phyloP scores from a whole-genome alignment of 768 basidiomycete genomes.

The Sarcomyxa edulis region DNA sequence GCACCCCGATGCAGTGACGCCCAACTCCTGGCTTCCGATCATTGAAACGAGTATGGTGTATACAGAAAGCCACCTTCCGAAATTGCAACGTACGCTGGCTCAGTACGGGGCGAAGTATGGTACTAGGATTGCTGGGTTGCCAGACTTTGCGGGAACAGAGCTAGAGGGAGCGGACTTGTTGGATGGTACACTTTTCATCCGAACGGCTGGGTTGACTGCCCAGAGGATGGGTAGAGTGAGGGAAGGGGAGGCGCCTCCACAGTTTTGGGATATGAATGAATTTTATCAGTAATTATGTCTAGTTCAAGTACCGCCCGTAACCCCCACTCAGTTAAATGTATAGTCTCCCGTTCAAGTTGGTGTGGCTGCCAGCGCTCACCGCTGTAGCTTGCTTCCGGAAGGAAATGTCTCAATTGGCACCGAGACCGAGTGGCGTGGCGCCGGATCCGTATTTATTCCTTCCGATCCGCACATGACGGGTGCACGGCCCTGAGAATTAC shows the following conservation, averaged over 20 bases:
- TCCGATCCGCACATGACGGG: too few relatives aligned
- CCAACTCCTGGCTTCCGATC: constrained; percentile 59
- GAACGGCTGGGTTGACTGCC: constrained; percentile 44
- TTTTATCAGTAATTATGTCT: too few relatives aligned
- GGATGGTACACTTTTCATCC: constrained; percentile 57
- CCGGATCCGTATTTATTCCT: too few relatives aligned
- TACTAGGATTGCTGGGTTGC: constrained; percentile 18
- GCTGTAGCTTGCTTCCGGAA: too few relatives aligned
- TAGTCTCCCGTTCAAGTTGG: too few relatives aligned
- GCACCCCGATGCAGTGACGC: constrained; percentile 28
- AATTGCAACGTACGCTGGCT: constrained; percentile 44
- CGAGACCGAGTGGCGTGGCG: too few relatives aligned
- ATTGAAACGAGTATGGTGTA: constrained; percentile 48
- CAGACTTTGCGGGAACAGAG: constrained; percentile 21
- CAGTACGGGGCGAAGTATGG: constrained; percentile 44
- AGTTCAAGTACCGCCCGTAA: too few relatives aligned
- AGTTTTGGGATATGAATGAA: too few relatives aligned
- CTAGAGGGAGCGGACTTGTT: constrained; percentile 38
- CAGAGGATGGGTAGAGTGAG: constrained; percentile 26
- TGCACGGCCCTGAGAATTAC: too few relatives aligned
- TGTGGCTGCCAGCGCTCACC: too few relatives aligned
- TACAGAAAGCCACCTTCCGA: constrained; percentile 49
- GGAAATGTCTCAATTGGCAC: too few relatives aligned
- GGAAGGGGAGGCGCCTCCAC: constrained; percentile 17
- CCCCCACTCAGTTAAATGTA: too few relatives aligned